Evolutionary conservation across 1,139 yeast species (phyloP).

Genomic region (Debaryomyces fabryi): DNA sequence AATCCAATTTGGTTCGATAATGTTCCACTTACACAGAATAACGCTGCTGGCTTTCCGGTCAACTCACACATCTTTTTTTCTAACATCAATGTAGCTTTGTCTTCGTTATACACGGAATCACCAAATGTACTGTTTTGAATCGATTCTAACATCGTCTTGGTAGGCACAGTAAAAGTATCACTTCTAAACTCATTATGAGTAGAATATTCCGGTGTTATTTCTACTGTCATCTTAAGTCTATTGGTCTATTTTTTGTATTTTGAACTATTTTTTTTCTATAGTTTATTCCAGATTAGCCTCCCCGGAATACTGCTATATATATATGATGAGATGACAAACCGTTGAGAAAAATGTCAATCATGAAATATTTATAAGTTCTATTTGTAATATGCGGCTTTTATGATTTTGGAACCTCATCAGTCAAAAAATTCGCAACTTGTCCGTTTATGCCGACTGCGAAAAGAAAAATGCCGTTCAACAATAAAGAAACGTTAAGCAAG

Average conservation of each 20-base stretch:
- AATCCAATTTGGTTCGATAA: slow-evolving; percentile 87
- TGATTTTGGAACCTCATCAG: slow-evolving; percentile 2
- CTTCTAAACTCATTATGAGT: slow-evolving; percentile 68
- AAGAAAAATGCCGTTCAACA: slow-evolving; percentile 7
- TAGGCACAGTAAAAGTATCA: slow-evolving; percentile 94
- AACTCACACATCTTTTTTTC: slow-evolving; percentile 68
- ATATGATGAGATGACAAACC: background rate
- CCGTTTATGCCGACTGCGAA: slow-evolving; percentile 3
- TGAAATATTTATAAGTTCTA: slow-evolving; percentile 4
- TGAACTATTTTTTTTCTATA: background rate
- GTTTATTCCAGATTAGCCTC: background rate
- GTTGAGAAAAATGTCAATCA: background rate
- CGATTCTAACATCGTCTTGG: slow-evolving; percentile 61
- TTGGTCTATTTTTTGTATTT: background rate
- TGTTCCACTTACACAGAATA: slow-evolving; percentile 89
- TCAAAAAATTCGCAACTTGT: slow-evolving; percentile 7
- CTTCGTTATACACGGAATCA: slow-evolving; percentile 89
- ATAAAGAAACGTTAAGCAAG: background rate
- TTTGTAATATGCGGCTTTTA: slow-evolving; percentile 4
- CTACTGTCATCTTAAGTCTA: slow-evolving; percentile 23
- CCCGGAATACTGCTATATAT: background rate
- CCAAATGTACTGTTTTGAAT: slow-evolving; percentile 62
- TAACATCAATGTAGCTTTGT: slow-evolving; percentile 63
- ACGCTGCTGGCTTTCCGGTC: slow-evolving; percentile 82
- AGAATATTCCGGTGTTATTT: slow-evolving; percentile 23